Base-by-base conservation (phyloP, 2,329 filamentous ascomycete species). In the Penicillium sp. region DNA sequence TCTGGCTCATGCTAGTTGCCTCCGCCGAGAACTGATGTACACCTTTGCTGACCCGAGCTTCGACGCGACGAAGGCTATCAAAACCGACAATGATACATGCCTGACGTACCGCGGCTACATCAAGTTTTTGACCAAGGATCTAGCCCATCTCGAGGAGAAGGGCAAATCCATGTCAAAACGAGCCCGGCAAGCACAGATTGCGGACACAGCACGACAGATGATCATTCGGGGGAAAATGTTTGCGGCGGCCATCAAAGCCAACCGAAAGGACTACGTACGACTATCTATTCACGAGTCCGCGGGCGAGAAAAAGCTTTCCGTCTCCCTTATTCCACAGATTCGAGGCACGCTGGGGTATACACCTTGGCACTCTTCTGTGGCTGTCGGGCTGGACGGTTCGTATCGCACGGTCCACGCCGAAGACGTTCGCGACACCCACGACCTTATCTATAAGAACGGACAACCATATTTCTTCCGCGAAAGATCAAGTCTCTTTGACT, bases 381-480 rank as follows among this genome's bases (percentile, higher is more conserved):
- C 71, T 1, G 71, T 75, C 17, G 72, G 60, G 4, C 42, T 63
- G 6, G 60, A 69, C 31, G 68, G 69, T 21, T 62, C 63, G 29
- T 71, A 64, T 55, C 62, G 64, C 3, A 67, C 67, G 0, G 64
- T 65, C 4, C 67, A 70, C 37, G 64, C 64, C 1, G 67, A 69
- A 19, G 62, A 70, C 13, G 68, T 71, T 1, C 67, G 67, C 15
- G 61, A 64, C 6, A 78, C 5, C 0, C 75, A 81, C 33, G 81
- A 83, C 43, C 69, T 85, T 0, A 69, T 85, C 0, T 73, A 76
- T 47, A 76, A 80, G 23, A 68, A 80, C 6, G 78, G 73, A 0
- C 65, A 74, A 0, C 80, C 82, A 0, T 82, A 78, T 55, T 79
- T 78, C 66, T 85, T 77, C 64, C 75, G 82, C 1, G 80, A 84